Conservation (phyloP, 805 yeast genomes). For the Suhomyces xylopsoci region DNA sequence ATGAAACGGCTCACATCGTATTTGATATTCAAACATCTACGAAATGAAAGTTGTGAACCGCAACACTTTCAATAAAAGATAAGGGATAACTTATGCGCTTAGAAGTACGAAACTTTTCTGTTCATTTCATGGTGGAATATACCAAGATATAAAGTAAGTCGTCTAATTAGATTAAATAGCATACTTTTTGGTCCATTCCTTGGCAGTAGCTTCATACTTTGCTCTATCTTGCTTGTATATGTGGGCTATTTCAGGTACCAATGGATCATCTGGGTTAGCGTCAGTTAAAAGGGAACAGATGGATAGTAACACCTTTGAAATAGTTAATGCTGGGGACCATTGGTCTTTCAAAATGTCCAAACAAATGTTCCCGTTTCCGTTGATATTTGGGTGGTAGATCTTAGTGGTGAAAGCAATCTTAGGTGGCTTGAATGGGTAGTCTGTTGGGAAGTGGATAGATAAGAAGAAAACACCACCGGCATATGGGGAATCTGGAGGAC, state of each 20-base stretch:
- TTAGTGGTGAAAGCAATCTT: conserved; percentile 84
- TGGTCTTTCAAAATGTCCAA: conserved; percentile 95
- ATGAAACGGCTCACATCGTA: not conserved
- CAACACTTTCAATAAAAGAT: not conserved
- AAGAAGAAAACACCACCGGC: conserved; percentile 94
- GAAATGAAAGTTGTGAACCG: not conserved
- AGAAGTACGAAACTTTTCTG: not conserved
- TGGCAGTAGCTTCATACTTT: conserved; percentile 94
- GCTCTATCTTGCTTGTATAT: conserved; percentile 91
- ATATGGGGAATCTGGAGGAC: conserved; percentile 90
- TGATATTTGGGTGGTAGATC: conserved; percentile 96
- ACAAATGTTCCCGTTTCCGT: conserved; percentile 93
- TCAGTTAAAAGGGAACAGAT: conserved; percentile 95
- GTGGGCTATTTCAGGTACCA: conserved; percentile 97
- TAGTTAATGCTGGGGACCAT: conserved; percentile 98
- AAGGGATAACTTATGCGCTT: not conserved
- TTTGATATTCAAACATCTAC: not conserved
- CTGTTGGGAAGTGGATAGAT: conserved; percentile 97
- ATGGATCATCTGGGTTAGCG: conserved; percentile 98
- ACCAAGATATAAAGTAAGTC: not conserved
- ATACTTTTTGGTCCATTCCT: conserved; percentile 98
- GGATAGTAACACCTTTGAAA: conserved; percentile 90
- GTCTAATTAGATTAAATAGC: conserved; percentile 57
- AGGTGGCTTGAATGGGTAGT: conserved; percentile 98
- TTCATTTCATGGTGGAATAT: not conserved